Base-by-base conservation (phyloP, 164 flowering plant genomes). In the Chloranthus sessilifolius region DNA sequence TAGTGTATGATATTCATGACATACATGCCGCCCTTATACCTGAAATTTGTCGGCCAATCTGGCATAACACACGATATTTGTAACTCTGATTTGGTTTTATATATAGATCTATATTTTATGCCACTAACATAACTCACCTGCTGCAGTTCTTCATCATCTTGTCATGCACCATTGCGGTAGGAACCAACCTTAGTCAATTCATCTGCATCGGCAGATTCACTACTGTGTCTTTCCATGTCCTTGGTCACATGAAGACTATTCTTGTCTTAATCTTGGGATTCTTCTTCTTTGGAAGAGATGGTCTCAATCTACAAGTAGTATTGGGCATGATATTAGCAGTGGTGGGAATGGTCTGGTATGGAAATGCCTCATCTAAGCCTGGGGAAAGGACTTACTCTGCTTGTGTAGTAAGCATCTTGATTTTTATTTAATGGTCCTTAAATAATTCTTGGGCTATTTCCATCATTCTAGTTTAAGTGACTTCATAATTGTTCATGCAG, bases 351-450 rank as follows among this genome's bases (percentile, higher is more conserved):
- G 48, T 89, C 22, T 89, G 97, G 95, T 89, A 89, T 24, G 88
- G 90, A 6, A 83, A 79, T 43, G 87, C 91, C 42, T 80, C 91
- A 7, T 77, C 91, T n/a, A 83, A 75, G 53, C 91, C 88, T 4
- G 90, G 97, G 97, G 91, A 0, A 89, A 87, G 41, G 95, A 87
- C n/a, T n/a, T n/a, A n/a, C n/a, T n/a, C n/a, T n/a, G n/a, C n/a
- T n/a, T n/a, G n/a, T n/a, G n/a, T n/a, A n/a, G n/a, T n/a, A n/a
- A n/a, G n/a, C n/a, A n/a, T n/a, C n/a, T n/a, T n/a, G n/a, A n/a
- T n/a, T n/a, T n/a, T n/a, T n/a, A n/a, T n/a, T n/a, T n/a, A n/a
- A n/a, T n/a, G n/a, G n/a, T n/a, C n/a, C n/a, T n/a, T n/a, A n/a
- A n/a, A n/a, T n/a, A n/a, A n/a, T n/a, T n/a, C n/a, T n/a, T n/a